Conservation (phyloP, 2,329 filamentous ascomycete species). For the Curvularia sp. region DNA sequence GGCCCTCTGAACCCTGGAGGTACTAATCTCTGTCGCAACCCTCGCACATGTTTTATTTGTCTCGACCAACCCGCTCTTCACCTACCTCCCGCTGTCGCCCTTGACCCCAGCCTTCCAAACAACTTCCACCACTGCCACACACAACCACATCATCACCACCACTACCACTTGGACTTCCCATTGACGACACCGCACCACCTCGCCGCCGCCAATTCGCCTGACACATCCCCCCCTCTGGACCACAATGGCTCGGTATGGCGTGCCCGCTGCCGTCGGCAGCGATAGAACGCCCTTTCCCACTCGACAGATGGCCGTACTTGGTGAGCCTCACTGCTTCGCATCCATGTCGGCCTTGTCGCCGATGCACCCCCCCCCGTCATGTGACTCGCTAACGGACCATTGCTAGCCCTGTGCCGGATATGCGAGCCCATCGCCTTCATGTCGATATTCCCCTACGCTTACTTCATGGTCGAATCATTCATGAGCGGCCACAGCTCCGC, state of each 20-base stretch:
- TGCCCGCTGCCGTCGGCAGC: constrained; percentile 36
- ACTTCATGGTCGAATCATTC: constrained; percentile 96
- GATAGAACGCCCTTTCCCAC: constrained; percentile 60
- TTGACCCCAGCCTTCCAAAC: constrained; percentile 9
- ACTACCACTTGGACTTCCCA: background rate
- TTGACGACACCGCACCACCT: constrained; percentile 22
- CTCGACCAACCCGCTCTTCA: constrained; percentile 20
- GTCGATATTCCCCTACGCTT: constrained; percentile 98
- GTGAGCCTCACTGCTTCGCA: constrained; percentile 46
- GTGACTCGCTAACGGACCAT: constrained; percentile 8
- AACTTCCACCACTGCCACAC: constrained; percentile 9
- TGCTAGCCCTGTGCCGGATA: constrained; percentile 84
- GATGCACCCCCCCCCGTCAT: background rate
- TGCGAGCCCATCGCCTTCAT: constrained; percentile 99
- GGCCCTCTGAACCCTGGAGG: constrained; percentile 33
- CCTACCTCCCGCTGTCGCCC: constrained; percentile 11
- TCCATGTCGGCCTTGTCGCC: background rate
- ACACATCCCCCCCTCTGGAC: constrained; percentile 14
- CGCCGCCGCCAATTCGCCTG: constrained; percentile 20
- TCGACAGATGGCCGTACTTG: constrained; percentile 64
- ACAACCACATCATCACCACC: constrained; percentile 20
- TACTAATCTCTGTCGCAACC: constrained; percentile 34
- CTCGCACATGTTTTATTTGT: constrained; percentile 44
- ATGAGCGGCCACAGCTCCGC: constrained; percentile 78
- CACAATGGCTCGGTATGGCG: constrained; percentile 43